Percentiles rank a stretch among this genome's conserved stretches.
Evolutionary conservation across 148 eudicot genomes (phyloP).

Genomic region (Talinum fruticosum): DNA sequence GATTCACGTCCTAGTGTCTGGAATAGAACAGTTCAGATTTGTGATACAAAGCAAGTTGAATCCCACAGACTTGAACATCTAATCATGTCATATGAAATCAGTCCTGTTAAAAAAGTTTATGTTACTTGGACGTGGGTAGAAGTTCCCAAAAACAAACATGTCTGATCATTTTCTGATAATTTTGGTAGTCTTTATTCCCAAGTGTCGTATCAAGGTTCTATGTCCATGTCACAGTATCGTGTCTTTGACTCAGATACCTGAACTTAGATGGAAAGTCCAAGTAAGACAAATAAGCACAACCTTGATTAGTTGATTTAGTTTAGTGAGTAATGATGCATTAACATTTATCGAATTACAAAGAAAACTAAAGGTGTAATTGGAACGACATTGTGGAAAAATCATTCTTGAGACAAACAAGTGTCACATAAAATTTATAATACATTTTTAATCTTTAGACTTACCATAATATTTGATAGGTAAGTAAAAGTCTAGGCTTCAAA

Average conservation of each 20-base stretch:
- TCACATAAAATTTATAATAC: not conserved
- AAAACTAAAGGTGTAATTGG: not conserved
- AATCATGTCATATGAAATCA: not conserved
- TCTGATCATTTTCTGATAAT: too few species aligned
- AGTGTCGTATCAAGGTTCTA: not conserved
- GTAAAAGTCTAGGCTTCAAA: not conserved
- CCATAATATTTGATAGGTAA: not conserved
- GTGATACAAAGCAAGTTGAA: not conserved
- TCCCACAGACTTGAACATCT: not conserved
- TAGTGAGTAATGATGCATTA: not conserved
- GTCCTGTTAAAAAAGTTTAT: not conserved
- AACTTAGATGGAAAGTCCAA: not conserved
- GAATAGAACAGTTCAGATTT: slow-evolving; percentile 20
- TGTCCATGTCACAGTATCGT: not conserved
- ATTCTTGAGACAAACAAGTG: not conserved
- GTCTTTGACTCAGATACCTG: too few species aligned
- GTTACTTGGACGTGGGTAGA: too few species aligned
- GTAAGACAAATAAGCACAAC: not conserved
- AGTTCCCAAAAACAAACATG: too few species aligned
- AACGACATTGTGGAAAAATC: not conserved
- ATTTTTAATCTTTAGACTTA: not conserved
- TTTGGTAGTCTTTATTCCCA: too few species aligned
- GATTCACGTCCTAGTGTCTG: slow-evolving; percentile 98
- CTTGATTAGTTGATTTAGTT: too few species aligned
- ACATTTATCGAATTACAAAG: not conserved